Base-by-base conservation (phyloP, 1,284 basidiomycete genomes). In the Pisolithus thermaeus region DNA sequence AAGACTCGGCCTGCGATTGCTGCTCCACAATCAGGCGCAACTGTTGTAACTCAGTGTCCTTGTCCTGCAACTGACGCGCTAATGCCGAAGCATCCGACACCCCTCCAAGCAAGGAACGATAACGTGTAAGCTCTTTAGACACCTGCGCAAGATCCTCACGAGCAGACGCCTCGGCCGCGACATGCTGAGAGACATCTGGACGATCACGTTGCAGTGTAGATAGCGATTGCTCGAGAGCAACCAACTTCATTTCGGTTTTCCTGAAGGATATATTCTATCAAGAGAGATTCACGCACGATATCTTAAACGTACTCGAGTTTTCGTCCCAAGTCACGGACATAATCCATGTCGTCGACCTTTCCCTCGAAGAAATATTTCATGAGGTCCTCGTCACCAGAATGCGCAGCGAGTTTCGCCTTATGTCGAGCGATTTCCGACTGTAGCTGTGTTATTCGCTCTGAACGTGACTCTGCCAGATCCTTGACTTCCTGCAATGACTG, bases 331-430 rank as follows among this genome's bases (percentile, higher is more conserved):
- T 76, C 70, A 39, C 81, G 74, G n/a, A 90, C 74, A 60, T 86
- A 88, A 22, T 80, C 76, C 11, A 70, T 66, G 50, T 84, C 79
- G 28, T 84, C 78, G 2, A 73, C 72, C 22, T 77, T 73, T n/a
- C 77, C 79, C 45, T 75, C 73, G 57, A 82, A 72, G 57, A 94
- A 74, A 62, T 90, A 90, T 3, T 74, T 70, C 61, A 95, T 77
- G 44, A 92, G 73, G 47, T 90, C 84, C 55, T 83, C 79, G 32
- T 90, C 79, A 6, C 87, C 84, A 3, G 79, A 75, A 39, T 82
- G 72, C 0, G 92, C 90, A 14, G 90, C 92, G 7, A 96, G 72
- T 37, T 82, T 79, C 45, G 88, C 79, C 64, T 88, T 91, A 55
- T 90, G 73, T 30, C 95, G 77, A 44, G 76, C 77, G 16, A 91